Evolutionary conservation across 2,329 filamentous ascomycete species (phyloP).

Genomic region (Neonectria punicea): DNA sequence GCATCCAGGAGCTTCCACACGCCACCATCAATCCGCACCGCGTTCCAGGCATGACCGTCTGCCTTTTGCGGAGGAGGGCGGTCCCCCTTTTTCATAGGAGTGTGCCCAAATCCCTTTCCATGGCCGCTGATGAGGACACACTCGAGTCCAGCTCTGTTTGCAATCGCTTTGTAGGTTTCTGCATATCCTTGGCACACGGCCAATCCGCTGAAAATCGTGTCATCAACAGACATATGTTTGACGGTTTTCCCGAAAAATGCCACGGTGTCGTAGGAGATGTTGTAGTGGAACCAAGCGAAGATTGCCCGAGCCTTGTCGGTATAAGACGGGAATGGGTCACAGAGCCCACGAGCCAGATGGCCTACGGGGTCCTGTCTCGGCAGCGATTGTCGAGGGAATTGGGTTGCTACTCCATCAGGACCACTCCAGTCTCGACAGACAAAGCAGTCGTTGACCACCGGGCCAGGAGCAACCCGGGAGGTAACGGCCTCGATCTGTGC

Average conservation of each 20-base stretch:
- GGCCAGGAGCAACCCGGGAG: constrained; percentile 44
- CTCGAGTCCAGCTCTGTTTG: constrained; percentile 81
- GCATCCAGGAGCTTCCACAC: constrained; percentile 92
- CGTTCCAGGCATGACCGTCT: constrained; percentile 89
- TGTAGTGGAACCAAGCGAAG: constrained; percentile 96
- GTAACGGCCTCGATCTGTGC: constrained; percentile 61
- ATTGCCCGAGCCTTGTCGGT: constrained; percentile 94
- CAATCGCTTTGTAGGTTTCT: constrained; percentile 81
- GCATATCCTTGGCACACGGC: constrained; percentile 96
- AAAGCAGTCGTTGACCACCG: constrained; percentile 67
- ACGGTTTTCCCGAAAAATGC: constrained; percentile 81
- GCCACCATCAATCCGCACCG: constrained; percentile 85
- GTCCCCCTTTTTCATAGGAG: constrained; percentile 69
- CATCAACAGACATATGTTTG: constrained; percentile 73
- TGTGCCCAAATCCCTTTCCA: constrained; percentile 86
- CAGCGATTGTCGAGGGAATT: constrained; percentile 77
- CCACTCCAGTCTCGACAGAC: constrained; percentile 88
- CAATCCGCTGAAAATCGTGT: constrained; percentile 79
- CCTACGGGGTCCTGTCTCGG: constrained; percentile 73
- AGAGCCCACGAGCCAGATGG: constrained; percentile 82
- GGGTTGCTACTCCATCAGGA: constrained; percentile 81
- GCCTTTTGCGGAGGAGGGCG: constrained; percentile 71
- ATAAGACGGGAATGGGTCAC: constrained; percentile 78
- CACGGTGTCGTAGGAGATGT: constrained; percentile 84
- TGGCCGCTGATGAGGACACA: constrained; percentile 79